A percentile compares a stretch with the other conserved stretches of the same genome.
These are phyloP conservation scores for Pichia exigua DNA, from an alignment of 805 yeast species.

Conservation along the genomic window DNA sequence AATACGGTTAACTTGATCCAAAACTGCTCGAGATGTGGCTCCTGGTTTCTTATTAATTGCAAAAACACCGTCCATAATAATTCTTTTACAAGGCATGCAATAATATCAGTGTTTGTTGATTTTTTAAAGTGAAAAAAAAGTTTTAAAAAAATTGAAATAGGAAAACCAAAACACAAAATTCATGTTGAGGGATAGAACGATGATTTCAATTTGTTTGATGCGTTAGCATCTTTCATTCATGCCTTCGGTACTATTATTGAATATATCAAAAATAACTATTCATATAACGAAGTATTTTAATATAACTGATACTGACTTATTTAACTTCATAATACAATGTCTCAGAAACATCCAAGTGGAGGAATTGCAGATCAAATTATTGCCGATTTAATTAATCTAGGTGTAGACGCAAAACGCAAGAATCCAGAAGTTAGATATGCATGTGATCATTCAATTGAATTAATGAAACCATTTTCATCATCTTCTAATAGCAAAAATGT, in stretches of 20 bases:
- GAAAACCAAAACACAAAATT: background rate
- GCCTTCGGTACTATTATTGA: background rate
- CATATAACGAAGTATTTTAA: background rate
- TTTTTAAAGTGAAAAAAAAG: background rate
- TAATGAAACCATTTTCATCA: slow-evolving; percentile 28
- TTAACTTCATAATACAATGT: background rate
- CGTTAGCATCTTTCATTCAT: background rate
- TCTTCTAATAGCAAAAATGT: background rate
- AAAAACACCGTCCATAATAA: slow-evolving; percentile 81
- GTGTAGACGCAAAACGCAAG: slow-evolving; percentile 65
- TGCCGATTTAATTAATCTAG: slow-evolving; percentile 51
- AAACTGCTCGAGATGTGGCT: slow-evolving; percentile 66
- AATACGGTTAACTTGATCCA: slow-evolving; percentile 54
- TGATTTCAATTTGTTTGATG: background rate
- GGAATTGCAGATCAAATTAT: slow-evolving; percentile 7
- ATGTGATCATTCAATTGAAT: slow-evolving; percentile 43
- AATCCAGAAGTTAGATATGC: slow-evolving; percentile 58
- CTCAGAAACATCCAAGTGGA: background rate
- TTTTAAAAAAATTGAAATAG: background rate
- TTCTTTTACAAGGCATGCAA: background rate
- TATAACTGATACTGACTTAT: background rate
- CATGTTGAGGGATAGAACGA: background rate
- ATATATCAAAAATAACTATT: background rate
- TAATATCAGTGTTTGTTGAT: background rate
- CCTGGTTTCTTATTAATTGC: slow-evolving; percentile 90